Evolutionary conservation across 176 grass and related monocot species (phyloP), one percentile per base, ranked within the genome.

Genomic region (Alopecurus myosuroides): DNA sequence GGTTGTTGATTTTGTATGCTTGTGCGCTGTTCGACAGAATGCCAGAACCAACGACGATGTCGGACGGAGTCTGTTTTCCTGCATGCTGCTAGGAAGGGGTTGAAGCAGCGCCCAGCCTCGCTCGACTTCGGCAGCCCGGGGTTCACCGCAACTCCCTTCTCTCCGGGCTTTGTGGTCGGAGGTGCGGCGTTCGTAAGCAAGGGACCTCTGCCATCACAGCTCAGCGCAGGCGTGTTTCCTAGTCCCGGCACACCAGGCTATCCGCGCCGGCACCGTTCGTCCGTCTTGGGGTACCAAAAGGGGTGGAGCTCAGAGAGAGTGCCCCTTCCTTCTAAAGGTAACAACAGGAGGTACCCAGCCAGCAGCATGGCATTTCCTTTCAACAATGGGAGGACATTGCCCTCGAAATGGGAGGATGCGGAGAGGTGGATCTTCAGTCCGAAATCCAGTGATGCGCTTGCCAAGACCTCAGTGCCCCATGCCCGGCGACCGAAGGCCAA

Each of bases 391-490:
- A 96, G 97, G 82, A 80, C 86, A 66, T 83, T 98, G 78, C 97
- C 97, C 41, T 98, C 97, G 0, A 98, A 98, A 90, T 98, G 97
- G 97, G 97, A 98, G 77, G 97, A 98, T 60, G 97, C 97, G 4
- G 97, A 98, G 78, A 92, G 89, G 84, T 98, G 97, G 97, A 98
- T 98, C 86, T 89, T 96, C 55, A 98, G 93, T 80, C 97, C 97
- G 3, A 89, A 91, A 74, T 94, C 93, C 8, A 53, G 55, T 17
- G 97, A 98, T 17, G 75, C 72, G 0, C 66, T 63, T 9, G 88
- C 64, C 13, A 96, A 82, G 82, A 87, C 55, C 45, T 69, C 91
- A 3, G 18, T 84, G 12, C 88, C 81, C 11, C 87, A 85, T 70
- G 63, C 86, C 74, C 86, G 84, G 37, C 77, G 86, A 13, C 93